A percentile compares a stretch with the other conserved stretches of the same genome.
Conservation (phyloP, 2,329 filamentous ascomycete species). For the Aspergillus awamori region DNA sequence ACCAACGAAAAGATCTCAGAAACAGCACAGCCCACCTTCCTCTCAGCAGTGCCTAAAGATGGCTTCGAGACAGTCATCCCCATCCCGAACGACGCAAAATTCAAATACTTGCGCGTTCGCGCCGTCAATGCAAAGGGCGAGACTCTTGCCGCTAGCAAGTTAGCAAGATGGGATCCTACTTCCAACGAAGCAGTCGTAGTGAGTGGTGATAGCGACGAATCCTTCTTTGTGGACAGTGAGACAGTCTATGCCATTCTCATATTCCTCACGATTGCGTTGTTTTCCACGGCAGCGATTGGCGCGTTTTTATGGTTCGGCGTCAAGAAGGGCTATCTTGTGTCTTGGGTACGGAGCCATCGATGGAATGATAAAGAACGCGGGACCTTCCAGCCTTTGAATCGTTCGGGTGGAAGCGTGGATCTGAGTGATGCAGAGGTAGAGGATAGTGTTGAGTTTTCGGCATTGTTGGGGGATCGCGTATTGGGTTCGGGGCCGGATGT, state of each 20-base stretch:
- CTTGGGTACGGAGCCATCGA: neutral
- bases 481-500: slow-evolving; percentile 1
- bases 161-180: slow-evolving; percentile 26
- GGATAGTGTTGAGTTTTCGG: slow-evolving; percentile 14
- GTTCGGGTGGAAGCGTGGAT: slow-evolving; percentile 12
- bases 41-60: slow-evolving; percentile 26
- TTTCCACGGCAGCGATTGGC: neutral
- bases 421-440: slow-evolving; percentile 19
- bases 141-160: slow-evolving; percentile 21
- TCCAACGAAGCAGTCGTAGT: slow-evolving; percentile 17
- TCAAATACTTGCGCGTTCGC: slow-evolving; percentile 25
- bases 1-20: slow-evolving; percentile 3
- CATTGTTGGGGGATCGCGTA: slow-evolving; percentile 14
- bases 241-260: neutral
- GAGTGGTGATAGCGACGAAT: slow-evolving; percentile 3
- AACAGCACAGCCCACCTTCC: slow-evolving; percentile 18
- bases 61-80: slow-evolving; percentile 34
- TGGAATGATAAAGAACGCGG: slow-evolving; percentile 5
- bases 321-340: neutral
- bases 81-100: slow-evolving; percentile 21
- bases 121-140: slow-evolving; percentile 27
- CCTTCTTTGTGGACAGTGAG: neutral
- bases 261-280: slow-evolving; percentile 7
- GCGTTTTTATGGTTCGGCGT: neutral
- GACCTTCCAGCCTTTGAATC: slow-evolving; percentile 8